Percentiles rank a stretch among this genome's conserved stretches.
phyloP scores from a whole-genome alignment of 768 basidiomycete species.

The Hygrocybe coccinea region DNA sequence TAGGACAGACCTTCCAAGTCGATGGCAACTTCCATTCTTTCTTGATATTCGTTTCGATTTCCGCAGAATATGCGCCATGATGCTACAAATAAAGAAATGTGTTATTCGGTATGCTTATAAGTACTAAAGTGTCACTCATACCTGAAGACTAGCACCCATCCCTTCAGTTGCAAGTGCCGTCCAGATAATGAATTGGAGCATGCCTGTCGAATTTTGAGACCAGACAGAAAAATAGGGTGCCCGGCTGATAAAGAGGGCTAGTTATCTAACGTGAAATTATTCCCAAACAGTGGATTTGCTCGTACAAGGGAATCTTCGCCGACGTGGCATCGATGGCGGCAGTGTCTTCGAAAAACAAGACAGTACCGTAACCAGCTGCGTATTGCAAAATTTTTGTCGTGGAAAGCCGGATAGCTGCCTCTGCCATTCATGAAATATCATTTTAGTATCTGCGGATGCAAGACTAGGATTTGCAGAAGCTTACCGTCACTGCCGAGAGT shows the following conservation, averaged over 20 bases:
- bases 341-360: conserved; percentile 4
- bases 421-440: not conserved
- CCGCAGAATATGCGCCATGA: not conserved
- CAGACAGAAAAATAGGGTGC: not conserved
- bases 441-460: no score
- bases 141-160: conserved; percentile 4
- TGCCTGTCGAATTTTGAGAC: conserved; percentile 1
- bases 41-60: not conserved
- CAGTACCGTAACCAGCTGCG: not conserved
- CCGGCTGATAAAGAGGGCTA: not conserved
- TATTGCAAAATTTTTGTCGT: not conserved
- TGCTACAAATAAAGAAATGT: not conserved
- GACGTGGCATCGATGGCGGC: not conserved
- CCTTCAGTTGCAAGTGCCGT: conserved; percentile 1
- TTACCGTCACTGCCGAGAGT: not conserved
- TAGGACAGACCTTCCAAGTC: not conserved
- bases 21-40: not conserved
- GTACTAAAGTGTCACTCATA: not conserved
- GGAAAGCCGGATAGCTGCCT: not conserved
- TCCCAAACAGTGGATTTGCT: not conserved
- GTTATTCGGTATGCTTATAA: not conserved
- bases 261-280: not conserved
- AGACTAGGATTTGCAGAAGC: no score
- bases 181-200: conserved; percentile 2
- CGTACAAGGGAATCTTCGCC: not conserved